A percentile compares a stretch with the other conserved stretches of the same genome.
Conservation (phyloP, 768 basidiomycete genomes). For the Lentinus tigrinus region DNA sequence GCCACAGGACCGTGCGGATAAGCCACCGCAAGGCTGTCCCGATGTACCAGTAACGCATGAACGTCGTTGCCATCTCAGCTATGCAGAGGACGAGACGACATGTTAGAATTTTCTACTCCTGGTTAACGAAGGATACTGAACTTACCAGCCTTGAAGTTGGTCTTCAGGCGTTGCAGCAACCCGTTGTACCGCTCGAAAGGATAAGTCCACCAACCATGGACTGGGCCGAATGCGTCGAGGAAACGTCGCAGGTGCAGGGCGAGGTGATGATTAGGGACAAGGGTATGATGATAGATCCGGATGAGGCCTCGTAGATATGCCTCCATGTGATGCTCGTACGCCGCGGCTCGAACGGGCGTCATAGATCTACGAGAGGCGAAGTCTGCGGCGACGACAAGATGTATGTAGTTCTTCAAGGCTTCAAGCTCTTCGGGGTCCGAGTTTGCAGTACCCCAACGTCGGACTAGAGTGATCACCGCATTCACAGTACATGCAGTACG, state of each 20-base stretch:
- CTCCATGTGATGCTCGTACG: neutral
- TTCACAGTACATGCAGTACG: constrained; percentile 31
- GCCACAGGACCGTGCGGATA: neutral
- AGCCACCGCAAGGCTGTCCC: neutral
- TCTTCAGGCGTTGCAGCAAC: constrained; percentile 25
- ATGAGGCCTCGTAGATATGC: neutral
- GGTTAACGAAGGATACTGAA: neutral
- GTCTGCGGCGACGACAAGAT: neutral
- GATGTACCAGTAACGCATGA: neutral
- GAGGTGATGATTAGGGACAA: constrained; percentile 32
- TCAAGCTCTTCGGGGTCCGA: constrained; percentile 1
- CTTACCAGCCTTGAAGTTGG: constrained; percentile 17
- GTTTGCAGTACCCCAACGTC: constrained; percentile 31
- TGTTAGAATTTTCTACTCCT: neutral
- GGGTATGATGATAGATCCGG: neutral
- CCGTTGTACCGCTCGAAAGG: constrained; percentile 32
- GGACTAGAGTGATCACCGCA: constrained; percentile 34
- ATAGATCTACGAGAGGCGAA: neutral
- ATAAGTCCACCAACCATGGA: constrained; percentile 24
- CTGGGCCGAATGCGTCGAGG: constrained; percentile 30
- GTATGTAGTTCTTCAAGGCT: constrained; percentile 1
- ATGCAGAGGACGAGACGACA: too few species aligned
- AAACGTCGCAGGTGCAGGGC: constrained; percentile 30
- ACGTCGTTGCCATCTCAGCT: neutral
- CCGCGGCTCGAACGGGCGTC: neutral